Evolutionary conservation across 768 basidiomycete species (phyloP), one percentile per base, ranked within the genome.

Genomic region (Paxillus rubicundulus): DNA sequence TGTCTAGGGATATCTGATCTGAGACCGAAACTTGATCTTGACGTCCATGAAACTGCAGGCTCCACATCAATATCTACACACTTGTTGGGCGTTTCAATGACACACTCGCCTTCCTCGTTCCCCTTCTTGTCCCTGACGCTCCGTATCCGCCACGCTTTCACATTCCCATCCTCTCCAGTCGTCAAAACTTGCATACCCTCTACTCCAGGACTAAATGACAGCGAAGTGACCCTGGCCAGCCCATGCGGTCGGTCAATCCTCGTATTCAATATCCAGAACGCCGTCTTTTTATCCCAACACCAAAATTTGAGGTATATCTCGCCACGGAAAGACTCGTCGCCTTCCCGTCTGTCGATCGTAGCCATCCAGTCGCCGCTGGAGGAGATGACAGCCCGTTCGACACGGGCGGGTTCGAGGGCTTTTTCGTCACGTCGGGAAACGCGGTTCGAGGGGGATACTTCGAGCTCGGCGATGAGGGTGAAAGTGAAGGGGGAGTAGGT

Each of bases 381-480:
- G 5, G 88, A 87, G 52, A 95, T 74, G 5, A 77, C 81, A 6
- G 79, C 81, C 9, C 75, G 76, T 45, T 91, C 87, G 3, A 98
- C 89, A 13, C 85, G 78, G 2, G 87, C 80, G 9, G 88, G 85
- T 55, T 89, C 85, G 38, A 94, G 66, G 7, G 78, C 74, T 62
- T 84, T 87, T 52, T 93, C 89, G 40, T 92, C 91, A 59, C 83
- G 76, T 58, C 87, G 76, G 13, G 93, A 88, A 17, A 98, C 82
- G 53, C 92, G 83, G 73, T 98, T 98, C 24, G 93, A 93, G 18
- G 96, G 92, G 2, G 91, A 85, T 8, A 99, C 82, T 69, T 98
- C 97, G 17, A 98, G 77, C 69, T 99, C 96, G 42, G 85, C 85
- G 3, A 92, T 63, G 1, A 93, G 77, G 38, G 81, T 79, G 27